Evolutionary conservation across 345 rosid species (phyloP), one percentile per base, ranked within the genome.

Genomic region (Arabidopsis thaliana): DNA sequence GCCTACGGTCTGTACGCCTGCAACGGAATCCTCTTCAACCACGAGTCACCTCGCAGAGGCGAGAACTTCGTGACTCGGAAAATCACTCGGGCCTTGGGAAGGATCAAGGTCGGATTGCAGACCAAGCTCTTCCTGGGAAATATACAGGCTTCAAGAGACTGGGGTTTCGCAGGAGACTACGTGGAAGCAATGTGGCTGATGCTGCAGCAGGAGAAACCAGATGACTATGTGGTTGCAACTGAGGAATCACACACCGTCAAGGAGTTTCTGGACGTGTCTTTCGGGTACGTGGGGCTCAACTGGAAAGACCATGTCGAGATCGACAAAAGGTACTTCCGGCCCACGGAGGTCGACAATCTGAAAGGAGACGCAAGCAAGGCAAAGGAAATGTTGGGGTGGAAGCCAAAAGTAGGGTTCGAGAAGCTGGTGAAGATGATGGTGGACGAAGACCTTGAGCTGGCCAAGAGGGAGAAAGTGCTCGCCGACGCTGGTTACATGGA

Each of bases 151-250:
- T 90, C 97, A 9, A 80, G 97, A 65, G 96, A 92, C 41, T 92
- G 97, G 96, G 97, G 97, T 0, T 92, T 92, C 63, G 97, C 96
- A 0, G 94, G 96, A 41, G 97, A 92, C 81, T 92, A 92, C 34
- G 94, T 90, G 34, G 93, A 92, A 76, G 97, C 97, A 8, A 90
- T 92, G 97, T 92, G 94, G 97, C 52, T 92, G 84, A 92, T 90
- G 97, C 80, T 92, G 58, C 97, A 91, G 83, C 93, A 89, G 70
- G 96, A 88, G 72, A 85, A 88, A 78, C 87, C 96, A 2, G 90
- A 88, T 45, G 97, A 91, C 48, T 89, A 89, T 46, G 96, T 91
- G 50, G 96, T 91, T 2, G 97, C 97, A 1, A 92, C 97, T 1
- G 97, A 92, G 87, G 96, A 88, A 61, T 87, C 97, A 13, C 97